Conservation (phyloP, 306 rosid species). For the Sindora glabra region DNA sequence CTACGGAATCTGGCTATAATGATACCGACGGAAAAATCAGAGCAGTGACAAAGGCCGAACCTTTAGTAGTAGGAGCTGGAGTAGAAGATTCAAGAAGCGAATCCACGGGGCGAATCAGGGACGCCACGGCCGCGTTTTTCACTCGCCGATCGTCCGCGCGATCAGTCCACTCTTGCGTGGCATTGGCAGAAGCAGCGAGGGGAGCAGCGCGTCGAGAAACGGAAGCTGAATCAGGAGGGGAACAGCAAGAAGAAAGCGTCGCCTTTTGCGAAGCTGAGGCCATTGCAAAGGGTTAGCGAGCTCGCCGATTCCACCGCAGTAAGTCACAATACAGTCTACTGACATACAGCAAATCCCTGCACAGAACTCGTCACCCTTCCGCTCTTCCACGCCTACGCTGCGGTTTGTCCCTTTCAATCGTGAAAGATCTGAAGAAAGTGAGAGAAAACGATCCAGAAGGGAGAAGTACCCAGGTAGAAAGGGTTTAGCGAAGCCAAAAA, state of each 20-base stretch:
- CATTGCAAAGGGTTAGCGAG: slow-evolving; percentile 74
- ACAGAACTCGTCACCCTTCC: not conserved
- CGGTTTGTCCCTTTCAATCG: not conserved
- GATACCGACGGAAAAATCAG: not conserved
- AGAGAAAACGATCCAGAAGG: not conserved
- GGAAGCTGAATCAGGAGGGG: slow-evolving; percentile 12
- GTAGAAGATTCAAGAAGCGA: slow-evolving; percentile 49
- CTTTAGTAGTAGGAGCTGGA: slow-evolving; percentile 52
- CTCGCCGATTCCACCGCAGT: slow-evolving; percentile 52
- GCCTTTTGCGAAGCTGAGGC: slow-evolving; percentile 87
- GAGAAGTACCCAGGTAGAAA: not conserved
- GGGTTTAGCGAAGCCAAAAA: not conserved
- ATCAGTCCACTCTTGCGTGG: slow-evolving; percentile 40
- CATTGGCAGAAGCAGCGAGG: slow-evolving; percentile 27
- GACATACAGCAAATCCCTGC: slow-evolving; percentile 64
- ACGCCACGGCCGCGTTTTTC: slow-evolving; percentile 40
- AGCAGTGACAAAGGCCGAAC: slow-evolving; percentile 11
- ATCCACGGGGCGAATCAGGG: slow-evolving; percentile 42
- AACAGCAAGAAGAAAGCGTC: slow-evolving; percentile 44
- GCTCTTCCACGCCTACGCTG: slow-evolving; percentile 11
- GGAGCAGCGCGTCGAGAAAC: slow-evolving; percentile 21
- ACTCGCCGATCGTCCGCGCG: slow-evolving; percentile 38
- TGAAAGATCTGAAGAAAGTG: not conserved
- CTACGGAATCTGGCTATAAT: not conserved
- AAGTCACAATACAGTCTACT: slow-evolving; percentile 46